Base-by-base conservation (phyloP, 306 rosid species). In the Gillenia trifoliata region DNA sequence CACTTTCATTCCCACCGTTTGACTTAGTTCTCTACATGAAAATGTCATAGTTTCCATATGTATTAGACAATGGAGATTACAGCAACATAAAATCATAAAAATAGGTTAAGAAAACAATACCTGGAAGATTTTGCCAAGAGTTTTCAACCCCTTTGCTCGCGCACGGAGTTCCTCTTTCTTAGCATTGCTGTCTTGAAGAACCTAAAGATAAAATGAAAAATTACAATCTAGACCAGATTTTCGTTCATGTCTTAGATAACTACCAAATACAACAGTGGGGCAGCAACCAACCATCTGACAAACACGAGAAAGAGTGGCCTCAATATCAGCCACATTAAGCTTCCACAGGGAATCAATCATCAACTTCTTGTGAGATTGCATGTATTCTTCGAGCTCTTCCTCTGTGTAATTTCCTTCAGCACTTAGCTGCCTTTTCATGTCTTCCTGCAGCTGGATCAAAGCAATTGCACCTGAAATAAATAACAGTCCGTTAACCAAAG, bases 281-380 rank as follows among this genome's bases (percentile, higher is more conserved):
- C 71, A 82, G 41, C 64, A 75, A 78, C 49, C 88, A 78, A 94
- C 97, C 96, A 87, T 90, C 81, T 90, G 98, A 83, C 98, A 94
- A 77, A 94, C 98, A 8, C 92, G 97, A 62, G 98, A 94, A 74
- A 94, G 92, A 43, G 98, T 94, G 75, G 95, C 93, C 91, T 94
- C 98, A 77, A 94, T 94, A 79, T 94, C 98, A 19, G 98, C 96
- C 47, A 94, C 98, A 60, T 94, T 94, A 78, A 94, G 96, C 87
- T 94, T 94, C 98, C 98, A 94, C 77, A 94, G 85, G 72, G 98
- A 94, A 86, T 94, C 97, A 43, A 83, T 88, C 98, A 94, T 94
- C 87, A 91, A 31, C 67, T 90, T 90, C 85, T 94, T 94, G 82
- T 94, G 90, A 62, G 95, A 76, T 74, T 87, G 93, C 91, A 94